Evolutionary conservation across 176 grass and related monocot species (phyloP), one percentile per base, ranked within the genome.

Genomic region (Oryza meyeriana): DNA sequence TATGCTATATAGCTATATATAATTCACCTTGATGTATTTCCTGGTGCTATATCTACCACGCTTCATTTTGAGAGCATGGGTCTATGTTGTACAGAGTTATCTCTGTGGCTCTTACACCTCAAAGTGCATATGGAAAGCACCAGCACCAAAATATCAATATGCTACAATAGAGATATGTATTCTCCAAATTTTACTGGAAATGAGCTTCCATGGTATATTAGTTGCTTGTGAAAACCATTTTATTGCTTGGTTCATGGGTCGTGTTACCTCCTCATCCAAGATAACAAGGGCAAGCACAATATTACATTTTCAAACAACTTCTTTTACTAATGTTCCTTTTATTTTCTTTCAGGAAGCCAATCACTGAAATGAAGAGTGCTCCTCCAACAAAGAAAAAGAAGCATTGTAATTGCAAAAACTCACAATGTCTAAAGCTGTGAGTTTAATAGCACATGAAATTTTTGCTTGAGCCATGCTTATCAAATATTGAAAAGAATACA

Each of bases 391-490:
- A 82, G 85, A 89, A 65, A 72, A 94, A 91, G 87, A 87, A 91
- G 63, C 87, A 89, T 14, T 94, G 92, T 77, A 94, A 94, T 77
- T 94, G 92, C 84, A 91, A 65, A 79, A 82, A 91, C 36, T 91
- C 92, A 12, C 89, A 84, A 71, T 94, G 89, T 84, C 79, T 94
- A 80, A 94, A 94, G 77, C 69, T 94, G 89, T 91, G 85, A 73
- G 89, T 91, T 76, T 14, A 58, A 42, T 82, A 40, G 26, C 35
- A 58, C 67, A 57, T 57, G 44, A n/a, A 47, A 38, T 10, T 80
- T 80, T 79, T 39, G 24, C 79, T 67, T 69, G 17, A 74, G 47
- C 0, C 45, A 50, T 69, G 36, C 8, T 5, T 5, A 17, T 79
- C 50, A 74, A 61, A 44, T 88, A 66, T 72, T 65, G 32, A 64